Conservation (phyloP, 495 filamentous ascomycete species). For the Penicillium cosmopolitanum region DNA sequence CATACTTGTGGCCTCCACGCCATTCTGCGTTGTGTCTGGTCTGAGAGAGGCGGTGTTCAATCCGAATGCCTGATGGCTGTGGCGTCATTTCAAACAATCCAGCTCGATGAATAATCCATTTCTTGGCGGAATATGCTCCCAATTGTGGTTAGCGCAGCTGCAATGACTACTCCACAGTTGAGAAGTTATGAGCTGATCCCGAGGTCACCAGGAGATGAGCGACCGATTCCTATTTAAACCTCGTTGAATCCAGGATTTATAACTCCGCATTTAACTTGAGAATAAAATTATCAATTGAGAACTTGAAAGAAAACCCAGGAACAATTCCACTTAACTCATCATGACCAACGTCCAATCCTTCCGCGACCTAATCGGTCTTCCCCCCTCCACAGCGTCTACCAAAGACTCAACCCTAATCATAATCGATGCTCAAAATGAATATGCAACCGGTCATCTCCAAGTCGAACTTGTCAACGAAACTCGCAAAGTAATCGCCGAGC, state of each 20-base stretch:
- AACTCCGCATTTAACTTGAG: too few relatives aligned
- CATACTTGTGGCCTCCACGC: not conserved
- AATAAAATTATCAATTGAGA: not conserved
- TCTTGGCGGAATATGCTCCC: not conserved
- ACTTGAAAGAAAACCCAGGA: not conserved
- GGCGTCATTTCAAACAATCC: not conserved
- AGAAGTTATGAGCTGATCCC: too few relatives aligned
- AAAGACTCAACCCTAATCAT: conserved; percentile 61
- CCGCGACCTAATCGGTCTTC: conserved; percentile 50
- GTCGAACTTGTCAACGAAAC: conserved; percentile 49
- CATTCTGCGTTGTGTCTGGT: not conserved
- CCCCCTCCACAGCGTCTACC: conserved; percentile 51
- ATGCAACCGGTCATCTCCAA: conserved; percentile 55
- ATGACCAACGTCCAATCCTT: conserved; percentile 31
- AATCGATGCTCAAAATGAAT: conserved; percentile 69
- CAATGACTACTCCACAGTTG: not conserved
- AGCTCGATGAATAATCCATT: not conserved
- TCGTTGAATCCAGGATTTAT: too few relatives aligned
- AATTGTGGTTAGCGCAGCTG: not conserved
- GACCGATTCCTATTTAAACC: too few relatives aligned
- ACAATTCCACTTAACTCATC: not conserved
- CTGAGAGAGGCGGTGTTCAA: not conserved
- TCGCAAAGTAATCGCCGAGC: conserved; percentile 48
- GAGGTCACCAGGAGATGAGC: too few relatives aligned
- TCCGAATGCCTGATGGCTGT: not conserved